phyloP scores from a whole-genome alignment of 2,329 filamentous ascomycete species.

The Aspergillus ustus region DNA sequence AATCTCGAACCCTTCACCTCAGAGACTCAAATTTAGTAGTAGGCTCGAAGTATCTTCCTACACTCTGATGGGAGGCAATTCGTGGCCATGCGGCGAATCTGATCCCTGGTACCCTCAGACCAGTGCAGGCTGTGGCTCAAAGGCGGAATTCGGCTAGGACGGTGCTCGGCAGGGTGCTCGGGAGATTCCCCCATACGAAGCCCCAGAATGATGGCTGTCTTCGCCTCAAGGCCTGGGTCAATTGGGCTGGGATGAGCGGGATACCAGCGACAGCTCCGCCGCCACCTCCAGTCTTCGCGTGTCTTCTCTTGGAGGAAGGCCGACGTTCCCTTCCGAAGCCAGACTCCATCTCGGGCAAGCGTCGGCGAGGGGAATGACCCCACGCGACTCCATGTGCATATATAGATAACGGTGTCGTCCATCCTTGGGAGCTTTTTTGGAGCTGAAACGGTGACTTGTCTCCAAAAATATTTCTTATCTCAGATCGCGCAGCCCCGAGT shows the following conservation, averaged over 20 bases:
- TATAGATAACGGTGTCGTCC: conserved; percentile 14
- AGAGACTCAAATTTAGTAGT: not conserved
- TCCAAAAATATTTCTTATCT: conserved; percentile 1
- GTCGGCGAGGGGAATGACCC: conserved; percentile 16
- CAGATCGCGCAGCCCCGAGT: conserved; percentile 5
- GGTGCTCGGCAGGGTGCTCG: conserved; percentile 29
- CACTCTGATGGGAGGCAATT: not conserved
- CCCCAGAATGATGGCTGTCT: conserved; percentile 7
- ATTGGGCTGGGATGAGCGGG: not conserved
- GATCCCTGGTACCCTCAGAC: not conserved
- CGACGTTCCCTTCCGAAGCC: conserved; percentile 28
- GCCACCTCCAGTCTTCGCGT: conserved; percentile 17
- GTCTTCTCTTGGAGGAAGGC: conserved; percentile 17
- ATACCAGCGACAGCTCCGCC: conserved; percentile 19
- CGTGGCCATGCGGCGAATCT: not conserved
- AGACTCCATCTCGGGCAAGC: conserved; percentile 19
- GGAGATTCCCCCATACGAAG: conserved; percentile 28
- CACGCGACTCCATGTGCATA: conserved; percentile 14
- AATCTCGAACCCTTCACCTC: not conserved
- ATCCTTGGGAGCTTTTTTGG: not conserved
- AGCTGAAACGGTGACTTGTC: conserved; percentile 2
- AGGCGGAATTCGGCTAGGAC: conserved; percentile 33
- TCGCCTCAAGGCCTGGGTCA: conserved; percentile 8
- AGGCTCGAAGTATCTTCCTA: not conserved
- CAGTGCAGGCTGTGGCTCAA: conserved; percentile 1